phyloP scores from a whole-genome alignment of 75 land plant species.

The Cunninghamia lanceolata region DNA sequence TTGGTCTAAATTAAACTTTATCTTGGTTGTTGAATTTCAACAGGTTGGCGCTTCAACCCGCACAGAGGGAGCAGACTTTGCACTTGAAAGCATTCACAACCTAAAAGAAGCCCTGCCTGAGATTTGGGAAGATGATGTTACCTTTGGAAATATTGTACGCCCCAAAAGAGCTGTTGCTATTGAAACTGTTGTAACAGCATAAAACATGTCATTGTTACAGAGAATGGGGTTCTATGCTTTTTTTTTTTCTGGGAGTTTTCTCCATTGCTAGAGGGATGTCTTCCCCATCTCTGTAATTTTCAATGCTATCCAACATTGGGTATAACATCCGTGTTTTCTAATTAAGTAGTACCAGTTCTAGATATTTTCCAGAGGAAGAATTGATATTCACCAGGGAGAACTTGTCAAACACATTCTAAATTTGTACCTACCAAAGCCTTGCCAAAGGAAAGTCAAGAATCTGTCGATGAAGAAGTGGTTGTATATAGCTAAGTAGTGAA shows the following conservation, averaged over 20 bases:
- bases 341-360: background rate
- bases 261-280: background rate
- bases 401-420: background rate
- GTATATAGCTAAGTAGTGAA: background rate
- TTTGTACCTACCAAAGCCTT: background rate
- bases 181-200: slow-evolving; percentile 5
- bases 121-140: slow-evolving; percentile 19
- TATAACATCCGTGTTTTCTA: background rate
- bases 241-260: background rate
- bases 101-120: slow-evolving; percentile 33
- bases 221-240: background rate
- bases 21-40: background rate
- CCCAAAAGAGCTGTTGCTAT: slow-evolving; percentile 1
- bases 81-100: slow-evolving; percentile 33
- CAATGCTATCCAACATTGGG: too few relatives aligned
- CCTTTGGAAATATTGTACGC: background rate
- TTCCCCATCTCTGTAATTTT: background rate
- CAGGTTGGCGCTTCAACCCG: slow-evolving; percentile 19
- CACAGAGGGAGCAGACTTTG: slow-evolving; percentile 36
- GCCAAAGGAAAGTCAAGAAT: background rate
- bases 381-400: background rate
- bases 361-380: background rate
- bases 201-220: background rate
- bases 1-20: background rate
- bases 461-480: background rate